phyloP scores from a whole-genome alignment of 352 stramenopile genomes.

The Globisporangium viniferum region DNA sequence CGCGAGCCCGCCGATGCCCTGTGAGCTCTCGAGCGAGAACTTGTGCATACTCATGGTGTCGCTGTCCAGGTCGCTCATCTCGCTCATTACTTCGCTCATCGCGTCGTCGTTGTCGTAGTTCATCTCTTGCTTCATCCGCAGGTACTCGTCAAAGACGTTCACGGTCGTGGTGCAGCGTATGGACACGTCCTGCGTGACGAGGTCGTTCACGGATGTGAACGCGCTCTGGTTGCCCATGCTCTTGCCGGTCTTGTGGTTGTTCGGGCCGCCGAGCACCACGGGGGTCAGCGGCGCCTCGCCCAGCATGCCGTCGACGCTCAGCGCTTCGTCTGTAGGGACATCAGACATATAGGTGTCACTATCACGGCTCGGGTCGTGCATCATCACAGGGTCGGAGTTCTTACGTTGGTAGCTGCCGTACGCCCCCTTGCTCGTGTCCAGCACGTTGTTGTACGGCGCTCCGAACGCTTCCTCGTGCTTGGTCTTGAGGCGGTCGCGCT shows the following conservation, averaged over 20 bases:
- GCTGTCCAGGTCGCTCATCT: constrained; percentile 64
- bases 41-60: constrained; percentile 43
- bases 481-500: constrained; percentile 37
- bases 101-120: constrained; percentile 47
- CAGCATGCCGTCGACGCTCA: constrained; percentile 63
- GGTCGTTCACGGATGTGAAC: constrained; percentile 50
- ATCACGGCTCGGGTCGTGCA: constrained; percentile 28
- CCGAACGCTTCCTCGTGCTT: constrained; percentile 38
- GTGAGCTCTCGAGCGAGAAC: constrained; percentile 53
- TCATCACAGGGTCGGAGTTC: constrained; percentile 32
- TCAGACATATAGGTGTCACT: constrained; percentile 26
- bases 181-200: constrained; percentile 48
- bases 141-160: constrained; percentile 72
- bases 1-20: constrained; percentile 18
- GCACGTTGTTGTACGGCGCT: constrained; percentile 47
- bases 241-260: constrained; percentile 14
- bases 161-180: constrained; percentile 45
- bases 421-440: constrained; percentile 48
- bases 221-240: constrained; percentile 31
- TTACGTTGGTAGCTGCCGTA: constrained; percentile 35
- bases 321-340: constrained; percentile 34
- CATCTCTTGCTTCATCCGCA: constrained; percentile 80
- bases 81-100: constrained; percentile 50
- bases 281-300: constrained; percentile 38
- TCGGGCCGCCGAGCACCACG: constrained; percentile 37